These are phyloP conservation scores for Chaetomiaceae sp. DNA, from an alignment of 2,329 filamentous ascomycete species.

Conservation along the genomic window DNA sequence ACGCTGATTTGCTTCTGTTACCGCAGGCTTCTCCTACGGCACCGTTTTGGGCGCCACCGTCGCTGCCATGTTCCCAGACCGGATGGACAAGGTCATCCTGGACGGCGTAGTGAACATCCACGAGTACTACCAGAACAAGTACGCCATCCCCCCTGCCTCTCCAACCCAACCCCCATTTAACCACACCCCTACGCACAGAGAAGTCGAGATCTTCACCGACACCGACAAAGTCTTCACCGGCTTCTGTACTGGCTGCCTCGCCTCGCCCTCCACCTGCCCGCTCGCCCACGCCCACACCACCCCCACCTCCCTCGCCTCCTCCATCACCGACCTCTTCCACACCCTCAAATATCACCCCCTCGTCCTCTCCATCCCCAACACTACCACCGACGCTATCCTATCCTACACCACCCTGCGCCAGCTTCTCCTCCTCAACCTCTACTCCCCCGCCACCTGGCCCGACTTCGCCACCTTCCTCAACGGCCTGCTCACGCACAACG, in stretches of 20 bases:
- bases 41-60: constrained; percentile 33
- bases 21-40: constrained; percentile 32
- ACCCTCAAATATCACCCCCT: not conserved
- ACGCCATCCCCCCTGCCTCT: not conserved
- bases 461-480: not conserved
- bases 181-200: not conserved
- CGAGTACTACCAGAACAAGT: constrained; percentile 1
- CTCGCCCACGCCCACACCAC: not conserved
- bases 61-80: constrained; percentile 36
- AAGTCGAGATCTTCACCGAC: not conserved
- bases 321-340: not conserved
- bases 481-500: not conserved
- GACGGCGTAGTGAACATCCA: constrained; percentile 30
- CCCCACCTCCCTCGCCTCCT: not conserved
- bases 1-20: not conserved
- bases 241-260: not conserved
- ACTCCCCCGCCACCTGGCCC: not conserved
- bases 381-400: too few relatives aligned
- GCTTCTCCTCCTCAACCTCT: not conserved
- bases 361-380: not conserved
- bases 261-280: not conserved
- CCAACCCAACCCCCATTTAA: not conserved
- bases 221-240: not conserved
- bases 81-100: constrained; percentile 29
- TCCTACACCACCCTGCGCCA: not conserved